Conservation (phyloP, 306 rosid genomes). For the Fragaria vesca region DNA sequence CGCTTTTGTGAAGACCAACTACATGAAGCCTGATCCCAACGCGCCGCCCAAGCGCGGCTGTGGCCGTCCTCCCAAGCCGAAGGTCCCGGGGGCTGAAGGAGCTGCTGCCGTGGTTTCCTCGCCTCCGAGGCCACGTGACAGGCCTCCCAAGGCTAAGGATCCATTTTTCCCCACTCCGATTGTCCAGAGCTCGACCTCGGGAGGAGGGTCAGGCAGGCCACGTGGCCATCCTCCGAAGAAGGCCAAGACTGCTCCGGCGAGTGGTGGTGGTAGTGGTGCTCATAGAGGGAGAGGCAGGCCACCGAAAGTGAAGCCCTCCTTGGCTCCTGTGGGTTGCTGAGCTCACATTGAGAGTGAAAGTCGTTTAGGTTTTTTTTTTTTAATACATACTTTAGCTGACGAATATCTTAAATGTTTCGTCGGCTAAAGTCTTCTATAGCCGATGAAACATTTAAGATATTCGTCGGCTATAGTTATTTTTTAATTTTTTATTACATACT, state of each 20-base stretch:
- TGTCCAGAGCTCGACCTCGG: too few relatives aligned
- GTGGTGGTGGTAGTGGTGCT: too few relatives aligned
- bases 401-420: too few relatives aligned
- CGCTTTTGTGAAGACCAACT: slow-evolving; percentile 41
- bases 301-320: slow-evolving; percentile 51
- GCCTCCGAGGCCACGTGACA: slow-evolving; percentile 47
- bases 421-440: too few relatives aligned
- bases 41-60: slow-evolving; percentile 55
- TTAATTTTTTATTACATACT: too few relatives aligned
- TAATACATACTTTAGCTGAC: too few relatives aligned
- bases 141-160: slow-evolving; percentile 50
- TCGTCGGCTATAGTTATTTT: too few relatives aligned
- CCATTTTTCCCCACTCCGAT: slow-evolving; percentile 39
- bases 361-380: neutral
- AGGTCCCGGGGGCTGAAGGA: slow-evolving; percentile 20
- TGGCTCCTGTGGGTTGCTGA: slow-evolving; percentile 47
- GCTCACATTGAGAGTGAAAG: slow-evolving; percentile 9
- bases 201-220: slow-evolving; percentile 50
- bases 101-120: slow-evolving; percentile 4
- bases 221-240: slow-evolving; percentile 63
- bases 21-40: slow-evolving; percentile 49
- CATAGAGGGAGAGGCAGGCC: slow-evolving; percentile 59
- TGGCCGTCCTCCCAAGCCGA: slow-evolving; percentile 54
- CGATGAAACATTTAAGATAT: too few relatives aligned
- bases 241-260: slow-evolving; percentile 31